A percentile compares a stretch with the other conserved stretches of the same genome.
These are phyloP conservation scores for Phyllostachys edulis DNA, from an alignment of 176 grass and related monocot species.

Conservation along the genomic window DNA sequence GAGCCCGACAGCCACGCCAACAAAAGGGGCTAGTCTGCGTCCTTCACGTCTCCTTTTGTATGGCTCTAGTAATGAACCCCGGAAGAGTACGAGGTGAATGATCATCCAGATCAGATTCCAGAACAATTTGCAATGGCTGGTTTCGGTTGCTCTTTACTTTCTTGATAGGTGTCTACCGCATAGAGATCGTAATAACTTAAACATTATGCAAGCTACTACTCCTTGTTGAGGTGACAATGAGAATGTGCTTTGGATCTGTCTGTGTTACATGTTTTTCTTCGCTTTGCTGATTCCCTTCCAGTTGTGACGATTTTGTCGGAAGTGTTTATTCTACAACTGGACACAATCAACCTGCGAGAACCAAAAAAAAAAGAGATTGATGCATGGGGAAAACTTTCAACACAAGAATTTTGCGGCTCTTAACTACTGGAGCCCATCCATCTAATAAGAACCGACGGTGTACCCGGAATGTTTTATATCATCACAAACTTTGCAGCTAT, in stretches of 20 bases:
- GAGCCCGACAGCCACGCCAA: conserved; percentile 25
- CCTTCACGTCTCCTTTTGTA: background rate
- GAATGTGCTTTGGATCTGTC: background rate
- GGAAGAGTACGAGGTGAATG: background rate
- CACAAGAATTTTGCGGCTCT: background rate
- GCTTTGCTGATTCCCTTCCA: background rate
- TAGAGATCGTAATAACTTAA: conserved; percentile 26
- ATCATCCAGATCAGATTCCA: background rate
- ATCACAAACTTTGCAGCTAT: background rate
- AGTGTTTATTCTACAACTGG: background rate
- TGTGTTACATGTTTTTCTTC: background rate
- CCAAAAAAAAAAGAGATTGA: background rate
- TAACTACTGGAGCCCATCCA: background rate
- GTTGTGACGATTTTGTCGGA: background rate
- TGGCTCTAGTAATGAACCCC: background rate
- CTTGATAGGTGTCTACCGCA: background rate
- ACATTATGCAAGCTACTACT: background rate
- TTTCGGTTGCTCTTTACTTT: background rate
- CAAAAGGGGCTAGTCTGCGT: conserved; percentile 27
- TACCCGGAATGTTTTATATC: background rate
- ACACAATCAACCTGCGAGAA: background rate
- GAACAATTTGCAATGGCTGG: background rate
- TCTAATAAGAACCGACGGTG: background rate
- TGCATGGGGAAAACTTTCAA: background rate
- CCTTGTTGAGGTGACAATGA: background rate